Evolutionary conservation across 441 rosid genomes (phyloP).

Genomic region (Raphanus hybrid): DNA sequence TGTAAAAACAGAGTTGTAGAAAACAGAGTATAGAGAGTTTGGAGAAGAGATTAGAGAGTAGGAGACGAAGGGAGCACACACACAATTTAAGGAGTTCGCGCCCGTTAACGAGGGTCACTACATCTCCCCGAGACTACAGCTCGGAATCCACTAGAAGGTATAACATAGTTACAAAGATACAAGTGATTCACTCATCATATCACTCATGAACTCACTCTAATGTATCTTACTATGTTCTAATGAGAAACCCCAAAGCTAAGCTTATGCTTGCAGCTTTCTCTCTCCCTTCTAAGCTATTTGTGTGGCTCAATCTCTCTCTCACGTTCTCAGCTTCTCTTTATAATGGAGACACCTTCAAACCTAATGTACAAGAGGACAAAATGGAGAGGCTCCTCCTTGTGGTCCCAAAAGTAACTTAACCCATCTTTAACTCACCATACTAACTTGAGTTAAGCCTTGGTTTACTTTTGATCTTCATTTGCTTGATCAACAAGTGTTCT

Average conservation of each 20-base stretch:
- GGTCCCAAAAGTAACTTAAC: not conserved
- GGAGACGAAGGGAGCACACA: not conserved
- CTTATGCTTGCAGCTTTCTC: not conserved
- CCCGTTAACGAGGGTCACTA: slow-evolving; percentile 4
- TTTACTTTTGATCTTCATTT: not conserved
- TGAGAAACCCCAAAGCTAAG: not conserved
- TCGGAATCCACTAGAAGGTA: slow-evolving; percentile 4
- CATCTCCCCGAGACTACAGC: slow-evolving; percentile 7
- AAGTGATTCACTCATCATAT: not conserved
- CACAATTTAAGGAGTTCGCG: not conserved
- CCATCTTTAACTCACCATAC: not conserved
- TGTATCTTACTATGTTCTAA: not conserved
- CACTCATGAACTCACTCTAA: not conserved
- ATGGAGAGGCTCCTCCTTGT: not conserved
- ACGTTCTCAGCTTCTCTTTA: not conserved
- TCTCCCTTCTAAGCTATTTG: not conserved
- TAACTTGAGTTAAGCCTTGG: not conserved
- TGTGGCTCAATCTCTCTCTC: not conserved
- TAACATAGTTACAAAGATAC: not conserved
- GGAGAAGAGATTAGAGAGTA: not conserved
- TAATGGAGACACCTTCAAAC: not conserved
- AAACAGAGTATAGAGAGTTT: not conserved
- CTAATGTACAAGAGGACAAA: not conserved
- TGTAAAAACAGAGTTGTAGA: not conserved
- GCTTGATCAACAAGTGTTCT: not conserved